Percentiles rank a stretch among this genome's conserved stretches.
phyloP scores from a whole-genome alignment of 441 rosid species.

The Sinapis alba region DNA sequence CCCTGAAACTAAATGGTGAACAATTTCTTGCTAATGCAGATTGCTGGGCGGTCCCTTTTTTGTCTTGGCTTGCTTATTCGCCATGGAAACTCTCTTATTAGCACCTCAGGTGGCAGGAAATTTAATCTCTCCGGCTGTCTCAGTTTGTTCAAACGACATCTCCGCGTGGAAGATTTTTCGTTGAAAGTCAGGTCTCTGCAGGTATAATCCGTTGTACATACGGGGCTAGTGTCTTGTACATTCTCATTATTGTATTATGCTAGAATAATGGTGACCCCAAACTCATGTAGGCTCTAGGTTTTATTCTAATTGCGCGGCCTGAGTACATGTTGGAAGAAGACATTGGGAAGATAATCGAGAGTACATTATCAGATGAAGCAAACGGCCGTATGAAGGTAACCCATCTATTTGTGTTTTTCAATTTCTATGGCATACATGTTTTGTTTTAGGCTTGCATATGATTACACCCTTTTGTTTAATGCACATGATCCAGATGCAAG shows the following conservation, averaged over 20 bases:
- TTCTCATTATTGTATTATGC: constrained; percentile 15
- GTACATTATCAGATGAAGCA: constrained; percentile 73
- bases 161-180: constrained; percentile 72
- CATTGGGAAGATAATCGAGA: constrained; percentile 82
- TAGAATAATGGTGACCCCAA: constrained; percentile 30
- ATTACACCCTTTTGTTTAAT: constrained; percentile 40
- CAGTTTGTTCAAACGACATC: constrained; percentile 79
- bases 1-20: constrained; percentile 4
- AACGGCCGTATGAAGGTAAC: constrained; percentile 88
- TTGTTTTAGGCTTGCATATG: constrained; percentile 19
- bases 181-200: constrained; percentile 95
- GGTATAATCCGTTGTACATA: constrained; percentile 62
- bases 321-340: constrained; percentile 98
- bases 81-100: constrained; percentile 82
- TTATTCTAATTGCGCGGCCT: constrained; percentile 91
- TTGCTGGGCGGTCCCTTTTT: constrained; percentile 90
- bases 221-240: constrained; percentile 26
- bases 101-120: constrained; percentile 52
- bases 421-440: constrained; percentile 12
- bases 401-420: constrained; percentile 7
- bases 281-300: constrained; percentile 88
- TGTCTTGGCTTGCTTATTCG: constrained; percentile 99
- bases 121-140: constrained; percentile 69
- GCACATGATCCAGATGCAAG: constrained; percentile 76
- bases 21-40: constrained; percentile 48